A percentile compares a stretch with the other conserved stretches of the same genome.
These are phyloP conservation scores for Myochromella boudieri DNA, from an alignment of 768 basidiomycete genomes.

Conservation along the genomic window DNA sequence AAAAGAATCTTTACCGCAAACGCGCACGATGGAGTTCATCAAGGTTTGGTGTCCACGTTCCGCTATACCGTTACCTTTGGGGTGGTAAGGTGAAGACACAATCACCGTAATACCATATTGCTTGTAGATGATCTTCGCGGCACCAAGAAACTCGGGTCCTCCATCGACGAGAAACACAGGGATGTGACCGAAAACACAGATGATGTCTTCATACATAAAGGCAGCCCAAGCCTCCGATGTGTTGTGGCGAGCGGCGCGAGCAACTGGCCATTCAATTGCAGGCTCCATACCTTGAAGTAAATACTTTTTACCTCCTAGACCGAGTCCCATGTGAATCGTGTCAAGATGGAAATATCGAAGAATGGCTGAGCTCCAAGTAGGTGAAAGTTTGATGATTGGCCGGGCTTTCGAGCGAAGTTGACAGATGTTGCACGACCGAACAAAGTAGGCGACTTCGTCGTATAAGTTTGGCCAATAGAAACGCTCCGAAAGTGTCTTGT, in stretches of 20 bases:
- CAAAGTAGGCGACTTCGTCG: conserved; percentile 25
- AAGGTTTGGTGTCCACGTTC: conserved; percentile 29
- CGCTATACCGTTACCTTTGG: conserved; percentile 28
- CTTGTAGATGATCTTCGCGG: conserved; percentile 17
- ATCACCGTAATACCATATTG: conserved; percentile 25
- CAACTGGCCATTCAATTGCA: conserved; percentile 23
- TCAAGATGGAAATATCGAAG: conserved; percentile 27
- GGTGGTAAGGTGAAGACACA: conserved; percentile 28
- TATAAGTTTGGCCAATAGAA: conserved; percentile 38
- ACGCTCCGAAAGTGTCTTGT: conserved; percentile 17
- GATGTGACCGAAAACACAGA: conserved; percentile 19
- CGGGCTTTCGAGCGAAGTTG: conserved; percentile 22
- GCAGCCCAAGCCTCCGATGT: conserved; percentile 17
- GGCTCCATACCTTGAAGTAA: conserved; percentile 25
- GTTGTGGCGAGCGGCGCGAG: conserved; percentile 8
- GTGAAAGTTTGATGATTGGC: conserved; percentile 20
- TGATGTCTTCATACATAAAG: conserved; percentile 30
- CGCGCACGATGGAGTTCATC: conserved; percentile 17
- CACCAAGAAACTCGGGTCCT: conserved; percentile 28
- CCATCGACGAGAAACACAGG: neutral
- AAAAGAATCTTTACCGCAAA: conserved; percentile 5
- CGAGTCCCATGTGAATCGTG: conserved; percentile 27
- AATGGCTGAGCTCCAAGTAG: conserved; percentile 18
- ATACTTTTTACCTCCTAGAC: conserved; percentile 19
- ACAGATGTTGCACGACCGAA: conserved; percentile 31